phyloP scores from a whole-genome alignment of 108 stramenopile genomes.

The Schizochytrium sp. region DNA sequence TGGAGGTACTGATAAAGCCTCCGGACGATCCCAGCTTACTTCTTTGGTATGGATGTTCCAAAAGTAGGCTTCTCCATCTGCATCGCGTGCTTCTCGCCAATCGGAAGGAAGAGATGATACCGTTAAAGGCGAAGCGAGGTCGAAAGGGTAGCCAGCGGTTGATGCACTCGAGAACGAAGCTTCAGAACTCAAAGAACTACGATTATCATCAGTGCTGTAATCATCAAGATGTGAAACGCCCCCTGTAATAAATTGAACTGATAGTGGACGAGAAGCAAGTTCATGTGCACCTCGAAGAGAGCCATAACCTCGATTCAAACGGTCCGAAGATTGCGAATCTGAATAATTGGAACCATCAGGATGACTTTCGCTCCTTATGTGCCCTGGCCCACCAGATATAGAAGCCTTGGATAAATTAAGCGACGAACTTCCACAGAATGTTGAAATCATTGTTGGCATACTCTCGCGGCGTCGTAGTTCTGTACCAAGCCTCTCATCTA shows the following conservation, averaged over 20 bases:
- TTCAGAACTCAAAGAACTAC: background rate
- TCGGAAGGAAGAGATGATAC: background rate
- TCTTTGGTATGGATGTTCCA: constrained; percentile 23
- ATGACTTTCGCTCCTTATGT: background rate
- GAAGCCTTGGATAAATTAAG: background rate
- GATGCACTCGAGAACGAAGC: background rate
- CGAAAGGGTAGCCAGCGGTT: background rate
- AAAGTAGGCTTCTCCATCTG: constrained; percentile 42
- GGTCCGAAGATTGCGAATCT: too few species aligned
- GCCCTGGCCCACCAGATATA: background rate
- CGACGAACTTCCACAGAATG: background rate
- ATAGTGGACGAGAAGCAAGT: too few species aligned
- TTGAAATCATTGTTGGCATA: background rate
- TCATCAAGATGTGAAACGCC: too few species aligned
- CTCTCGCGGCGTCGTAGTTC: background rate
- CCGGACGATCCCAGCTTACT: constrained; percentile 13
- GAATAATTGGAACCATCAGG: too few species aligned
- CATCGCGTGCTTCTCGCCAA: constrained; percentile 13
- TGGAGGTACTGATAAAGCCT: background rate
- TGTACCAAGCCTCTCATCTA: background rate
- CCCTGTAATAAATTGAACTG: too few species aligned
- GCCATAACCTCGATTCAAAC: too few species aligned
- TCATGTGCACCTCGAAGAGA: too few species aligned
- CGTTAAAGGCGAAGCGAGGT: background rate
- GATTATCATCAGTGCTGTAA: too few species aligned